Conservation (phyloP, 2,329 filamentous ascomycete species). For the Colletotrichum salicis region DNA sequence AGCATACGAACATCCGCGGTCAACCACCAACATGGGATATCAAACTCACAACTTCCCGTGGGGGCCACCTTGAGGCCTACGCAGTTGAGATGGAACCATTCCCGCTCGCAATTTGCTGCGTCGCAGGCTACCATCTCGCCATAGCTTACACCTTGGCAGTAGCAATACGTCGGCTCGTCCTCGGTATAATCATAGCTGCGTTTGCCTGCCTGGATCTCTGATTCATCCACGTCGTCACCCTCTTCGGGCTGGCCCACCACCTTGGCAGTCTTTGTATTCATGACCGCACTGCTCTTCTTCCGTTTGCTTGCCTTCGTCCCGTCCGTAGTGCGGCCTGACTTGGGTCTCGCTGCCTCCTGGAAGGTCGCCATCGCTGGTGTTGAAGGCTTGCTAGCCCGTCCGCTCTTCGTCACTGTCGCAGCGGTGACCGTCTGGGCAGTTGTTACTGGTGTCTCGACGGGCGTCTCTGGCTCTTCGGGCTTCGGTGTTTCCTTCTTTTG, state of each 20-base stretch:
- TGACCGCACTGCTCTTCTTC: conserved; percentile 64
- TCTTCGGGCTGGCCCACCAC: conserved; percentile 54
- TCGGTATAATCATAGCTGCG: conserved; percentile 32
- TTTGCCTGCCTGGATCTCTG: conserved; percentile 67
- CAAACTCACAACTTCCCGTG: conserved; percentile 76
- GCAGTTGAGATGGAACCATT: conserved; percentile 88
- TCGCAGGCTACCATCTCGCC: conserved; percentile 89
- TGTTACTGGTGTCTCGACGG: conserved; percentile 51
- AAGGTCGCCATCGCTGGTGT: conserved; percentile 71
- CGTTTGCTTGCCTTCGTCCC: conserved; percentile 61
- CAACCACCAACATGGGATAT: background rate
- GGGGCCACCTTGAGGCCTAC: conserved; percentile 83
- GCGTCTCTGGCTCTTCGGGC: conserved; percentile 46
- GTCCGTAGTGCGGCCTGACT: conserved; percentile 62
- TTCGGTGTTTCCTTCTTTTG: conserved; percentile 57
- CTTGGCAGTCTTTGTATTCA: conserved; percentile 50
- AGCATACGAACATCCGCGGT: conserved; percentile 3
- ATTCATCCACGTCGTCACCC: conserved; percentile 55
- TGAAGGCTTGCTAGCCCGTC: conserved; percentile 73
- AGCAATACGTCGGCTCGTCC: conserved; percentile 81
- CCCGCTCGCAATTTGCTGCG: conserved; percentile 75
- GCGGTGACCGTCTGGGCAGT: conserved; percentile 52
- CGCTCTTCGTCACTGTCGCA: conserved; percentile 70
- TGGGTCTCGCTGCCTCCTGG: conserved; percentile 64
- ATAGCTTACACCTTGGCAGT: conserved; percentile 83